These are phyloP conservation scores for Crataegus laevigata DNA, from an alignment of 306 rosid species.

Conservation along the genomic window DNA sequence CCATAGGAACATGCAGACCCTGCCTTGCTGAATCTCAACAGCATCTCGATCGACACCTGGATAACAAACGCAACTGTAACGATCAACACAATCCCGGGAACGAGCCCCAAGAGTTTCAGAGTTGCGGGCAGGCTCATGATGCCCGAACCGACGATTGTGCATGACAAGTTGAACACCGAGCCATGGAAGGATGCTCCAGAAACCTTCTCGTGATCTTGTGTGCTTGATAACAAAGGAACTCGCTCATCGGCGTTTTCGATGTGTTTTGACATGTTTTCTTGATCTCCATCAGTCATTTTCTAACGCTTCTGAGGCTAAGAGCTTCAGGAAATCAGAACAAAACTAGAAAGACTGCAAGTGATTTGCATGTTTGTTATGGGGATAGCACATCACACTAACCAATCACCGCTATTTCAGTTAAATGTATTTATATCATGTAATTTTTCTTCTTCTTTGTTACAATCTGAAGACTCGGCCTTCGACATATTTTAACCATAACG, in stretches of 20 bases:
- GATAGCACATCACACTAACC: background rate
- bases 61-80: constrained; percentile 27
- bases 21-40: constrained; percentile 32
- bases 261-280: constrained; percentile 11
- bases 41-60: constrained; percentile 28
- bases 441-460: no score
- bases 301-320: background rate
- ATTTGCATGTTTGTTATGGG: no score
- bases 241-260: background rate
- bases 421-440: background rate
- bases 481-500: no score
- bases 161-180: constrained; percentile 31
- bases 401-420: background rate
- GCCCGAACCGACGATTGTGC: constrained; percentile 34
- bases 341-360: no score
- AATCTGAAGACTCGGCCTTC: no score
- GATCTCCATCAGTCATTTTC: constrained; percentile 1
- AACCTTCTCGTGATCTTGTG: constrained; percentile 26
- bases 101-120: constrained; percentile 29
- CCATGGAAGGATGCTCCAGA: constrained; percentile 34
- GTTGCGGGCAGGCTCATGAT: constrained; percentile 43
- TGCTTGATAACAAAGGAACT: constrained; percentile 23
- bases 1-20: constrained; percentile 20
- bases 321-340: background rate
- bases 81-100: constrained; percentile 21